phyloP scores from a whole-genome alignment of 371 early-diverging fungal genomes.

The Ordospora colligata region DNA sequence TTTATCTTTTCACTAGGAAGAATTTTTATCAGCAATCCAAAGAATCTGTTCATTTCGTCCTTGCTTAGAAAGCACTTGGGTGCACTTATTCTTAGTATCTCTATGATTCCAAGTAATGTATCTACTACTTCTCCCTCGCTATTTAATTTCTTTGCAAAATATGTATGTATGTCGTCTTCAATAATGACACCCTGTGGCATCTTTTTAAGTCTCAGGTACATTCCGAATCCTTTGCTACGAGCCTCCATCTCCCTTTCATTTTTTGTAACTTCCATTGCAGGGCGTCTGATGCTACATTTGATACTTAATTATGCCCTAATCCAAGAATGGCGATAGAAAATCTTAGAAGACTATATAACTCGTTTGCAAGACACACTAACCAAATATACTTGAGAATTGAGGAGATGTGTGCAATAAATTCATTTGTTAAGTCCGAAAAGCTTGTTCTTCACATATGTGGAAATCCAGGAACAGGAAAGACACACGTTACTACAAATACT shows the following conservation, averaged over 20 bases:
- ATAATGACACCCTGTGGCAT: neutral
- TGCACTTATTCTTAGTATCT: neutral
- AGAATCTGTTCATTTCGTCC: neutral
- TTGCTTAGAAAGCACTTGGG: neutral
- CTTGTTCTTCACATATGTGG: slow-evolving; percentile 49
- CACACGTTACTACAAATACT: slow-evolving; percentile 3
- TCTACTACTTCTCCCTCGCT: neutral
- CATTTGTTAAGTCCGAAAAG: slow-evolving; percentile 28
- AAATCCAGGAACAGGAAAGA: slow-evolving; percentile 58
- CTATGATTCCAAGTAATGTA: slow-evolving; percentile 1
- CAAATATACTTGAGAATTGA: slow-evolving; percentile 38
- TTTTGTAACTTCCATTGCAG: neutral
- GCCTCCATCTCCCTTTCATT: neutral
- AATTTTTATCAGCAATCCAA: neutral
- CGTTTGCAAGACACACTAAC: neutral
- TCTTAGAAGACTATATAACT: slow-evolving; percentile 5
- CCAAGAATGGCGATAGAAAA: neutral
- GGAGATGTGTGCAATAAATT: slow-evolving; percentile 33
- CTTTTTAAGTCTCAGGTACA: neutral
- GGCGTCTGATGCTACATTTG: neutral
- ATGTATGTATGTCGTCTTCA: neutral
- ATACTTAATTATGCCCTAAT: neutral
- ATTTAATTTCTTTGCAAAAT: neutral
- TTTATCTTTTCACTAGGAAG: slow-evolving; percentile 14
- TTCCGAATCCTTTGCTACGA: neutral